phyloP scores from a whole-genome alignment of 176 grass and related monocot species.

The Canna indica region DNA sequence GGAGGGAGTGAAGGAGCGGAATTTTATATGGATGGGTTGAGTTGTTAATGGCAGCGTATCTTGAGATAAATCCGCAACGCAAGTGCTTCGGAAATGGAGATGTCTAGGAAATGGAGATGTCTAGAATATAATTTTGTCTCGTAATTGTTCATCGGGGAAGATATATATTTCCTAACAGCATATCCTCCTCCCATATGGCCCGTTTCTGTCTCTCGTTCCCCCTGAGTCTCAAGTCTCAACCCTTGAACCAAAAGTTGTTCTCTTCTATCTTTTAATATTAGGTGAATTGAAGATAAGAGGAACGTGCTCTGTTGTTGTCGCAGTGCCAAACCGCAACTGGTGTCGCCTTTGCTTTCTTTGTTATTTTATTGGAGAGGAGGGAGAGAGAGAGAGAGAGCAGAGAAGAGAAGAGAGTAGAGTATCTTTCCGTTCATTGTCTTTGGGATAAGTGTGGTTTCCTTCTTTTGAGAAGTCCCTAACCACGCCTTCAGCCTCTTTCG shows the following conservation, averaged over 20 bases:
- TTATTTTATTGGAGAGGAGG: background rate
- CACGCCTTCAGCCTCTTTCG: slow-evolving; percentile 30
- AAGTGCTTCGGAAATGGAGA: background rate
- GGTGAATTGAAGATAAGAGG: background rate
- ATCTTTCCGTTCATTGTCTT: background rate
- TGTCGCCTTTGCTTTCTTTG: background rate
- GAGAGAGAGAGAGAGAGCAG: background rate
- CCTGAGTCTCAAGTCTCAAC: background rate
- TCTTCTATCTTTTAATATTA: background rate
- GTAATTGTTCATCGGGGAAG: background rate
- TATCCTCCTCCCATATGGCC: background rate
- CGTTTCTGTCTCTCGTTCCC: background rate
- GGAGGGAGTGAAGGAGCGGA: background rate
- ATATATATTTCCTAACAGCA: background rate
- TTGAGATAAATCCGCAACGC: background rate
- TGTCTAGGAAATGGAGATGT: background rate
- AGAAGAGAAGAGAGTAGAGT: background rate
- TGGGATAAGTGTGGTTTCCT: slow-evolving; percentile 42
- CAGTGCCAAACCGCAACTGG: background rate
- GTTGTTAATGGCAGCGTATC: background rate
- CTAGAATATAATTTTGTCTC: background rate
- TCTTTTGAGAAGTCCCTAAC: slow-evolving; percentile 66
- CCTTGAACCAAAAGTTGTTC: background rate
- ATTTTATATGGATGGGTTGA: background rate
- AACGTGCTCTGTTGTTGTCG: slow-evolving; percentile 6